phyloP scores from a whole-genome alignment of 371 early-diverging fungal genomes.

The Conidiobolus incongruus region DNA sequence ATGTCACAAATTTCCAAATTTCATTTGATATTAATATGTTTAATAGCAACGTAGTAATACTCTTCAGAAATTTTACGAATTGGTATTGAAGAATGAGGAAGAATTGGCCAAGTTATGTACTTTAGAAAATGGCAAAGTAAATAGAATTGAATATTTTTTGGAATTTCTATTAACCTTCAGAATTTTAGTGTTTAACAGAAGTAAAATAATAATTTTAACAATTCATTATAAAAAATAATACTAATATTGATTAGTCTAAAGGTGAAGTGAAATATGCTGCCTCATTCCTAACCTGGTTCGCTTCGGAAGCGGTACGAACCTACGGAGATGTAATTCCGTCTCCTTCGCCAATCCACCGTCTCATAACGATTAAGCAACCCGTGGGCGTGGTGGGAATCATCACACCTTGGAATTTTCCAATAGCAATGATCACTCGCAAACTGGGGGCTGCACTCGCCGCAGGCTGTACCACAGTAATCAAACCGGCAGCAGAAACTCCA shows the following conservation, averaged over 20 bases:
- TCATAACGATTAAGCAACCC: slow-evolving; percentile 53
- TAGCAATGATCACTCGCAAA: slow-evolving; percentile 80
- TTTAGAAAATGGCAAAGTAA: slow-evolving; percentile 48
- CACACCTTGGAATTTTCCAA: slow-evolving; percentile 91
- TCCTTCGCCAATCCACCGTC: slow-evolving; percentile 22
- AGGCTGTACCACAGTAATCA: slow-evolving; percentile 51
- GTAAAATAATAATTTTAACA: neutral
- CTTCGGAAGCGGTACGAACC: slow-evolving; percentile 57
- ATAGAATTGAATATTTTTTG: slow-evolving; percentile 3
- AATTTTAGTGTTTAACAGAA: slow-evolving; percentile 1
- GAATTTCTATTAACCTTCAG: slow-evolving; percentile 6
- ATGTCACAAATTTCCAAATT: no score
- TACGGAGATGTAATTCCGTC: slow-evolving; percentile 67
- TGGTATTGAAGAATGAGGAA: slow-evolving; percentile 38
- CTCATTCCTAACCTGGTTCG: slow-evolving; percentile 67
- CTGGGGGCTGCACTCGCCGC: slow-evolving; percentile 34
- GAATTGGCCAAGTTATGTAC: slow-evolving; percentile 58
- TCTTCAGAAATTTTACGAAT: slow-evolving; percentile 40
- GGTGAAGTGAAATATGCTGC: slow-evolving; percentile 61
- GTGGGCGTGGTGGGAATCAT: slow-evolving; percentile 68
- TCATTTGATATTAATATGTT: no score
- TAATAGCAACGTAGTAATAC: no score
- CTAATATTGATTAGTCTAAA: slow-evolving; percentile 5
- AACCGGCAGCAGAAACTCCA: slow-evolving; percentile 64
- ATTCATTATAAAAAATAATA: neutral